These are phyloP conservation scores for Venturia carpophila DNA, from an alignment of 2,329 filamentous ascomycete species.

Conservation along the genomic window DNA sequence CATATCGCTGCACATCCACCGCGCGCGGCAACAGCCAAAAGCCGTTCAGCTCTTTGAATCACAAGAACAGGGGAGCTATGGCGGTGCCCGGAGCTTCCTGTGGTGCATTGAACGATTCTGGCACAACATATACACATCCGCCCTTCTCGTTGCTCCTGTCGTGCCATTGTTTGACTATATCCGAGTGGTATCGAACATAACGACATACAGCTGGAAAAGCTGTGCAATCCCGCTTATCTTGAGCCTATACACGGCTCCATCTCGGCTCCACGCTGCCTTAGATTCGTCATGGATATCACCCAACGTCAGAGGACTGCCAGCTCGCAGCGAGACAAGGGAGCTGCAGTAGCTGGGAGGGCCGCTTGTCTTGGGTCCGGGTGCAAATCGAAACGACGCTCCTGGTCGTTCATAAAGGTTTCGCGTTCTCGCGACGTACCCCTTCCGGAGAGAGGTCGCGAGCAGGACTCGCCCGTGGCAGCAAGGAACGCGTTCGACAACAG, in stretches of 20 bases:
- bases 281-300: background rate
- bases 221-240: background rate
- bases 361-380: background rate
- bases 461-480: background rate
- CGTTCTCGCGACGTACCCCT: background rate
- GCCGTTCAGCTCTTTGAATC: conserved; percentile 1
- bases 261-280: background rate
- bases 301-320: background rate
- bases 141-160: background rate
- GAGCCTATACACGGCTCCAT: background rate
- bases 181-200: background rate
- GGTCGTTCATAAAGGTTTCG: conserved; percentile 11
- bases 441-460: background rate
- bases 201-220: background rate
- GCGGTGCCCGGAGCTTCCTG: background rate
- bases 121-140: background rate
- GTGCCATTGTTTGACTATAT: conserved; percentile 8
- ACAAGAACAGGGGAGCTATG: background rate
- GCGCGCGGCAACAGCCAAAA: conserved; percentile 4
- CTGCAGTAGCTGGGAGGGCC: background rate
- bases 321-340: background rate
- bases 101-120: background rate
- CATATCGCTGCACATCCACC: background rate
- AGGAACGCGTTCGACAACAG: conserved; percentile 8
- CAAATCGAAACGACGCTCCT: background rate